These are phyloP conservation scores for Crotalaria pallida DNA, from an alignment of 306 rosid genomes.

Conservation along the genomic window DNA sequence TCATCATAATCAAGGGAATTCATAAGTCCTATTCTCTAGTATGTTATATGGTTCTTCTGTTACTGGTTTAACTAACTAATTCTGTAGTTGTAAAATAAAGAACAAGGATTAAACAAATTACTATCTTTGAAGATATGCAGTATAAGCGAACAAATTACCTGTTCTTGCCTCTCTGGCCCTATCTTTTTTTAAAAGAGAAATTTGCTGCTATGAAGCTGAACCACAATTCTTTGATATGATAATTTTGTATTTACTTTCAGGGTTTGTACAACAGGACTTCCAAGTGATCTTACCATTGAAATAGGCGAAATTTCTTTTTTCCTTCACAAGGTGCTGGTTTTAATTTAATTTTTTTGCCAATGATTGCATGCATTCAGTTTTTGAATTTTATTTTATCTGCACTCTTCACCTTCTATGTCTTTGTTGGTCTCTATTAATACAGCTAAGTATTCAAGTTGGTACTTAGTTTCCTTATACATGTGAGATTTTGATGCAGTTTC, in stretches of 20 bases:
- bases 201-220: not conserved
- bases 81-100: not conserved
- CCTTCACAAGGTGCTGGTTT: conserved; percentile 70
- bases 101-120: not conserved
- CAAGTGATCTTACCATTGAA: conserved; percentile 67
- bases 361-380: not conserved
- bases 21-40: not conserved
- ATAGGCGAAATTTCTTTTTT: conserved; percentile 79
- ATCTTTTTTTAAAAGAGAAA: not conserved
- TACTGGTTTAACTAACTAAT: not conserved
- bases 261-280: conserved; percentile 77
- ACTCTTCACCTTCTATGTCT: not conserved
- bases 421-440: not conserved
- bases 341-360: not conserved
- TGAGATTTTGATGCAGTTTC: conserved; percentile 61
- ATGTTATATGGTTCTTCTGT: not conserved
- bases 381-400: not conserved
- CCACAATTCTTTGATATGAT: not conserved
- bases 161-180: not conserved
- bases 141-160: not conserved
- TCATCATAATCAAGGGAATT: not conserved
- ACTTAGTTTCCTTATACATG: conserved; percentile 9
- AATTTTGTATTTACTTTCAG: conserved; percentile 32
- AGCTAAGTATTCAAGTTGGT: not conserved
- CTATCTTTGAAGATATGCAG: not conserved